Conservation (phyloP, 83 land plant species). For the Picea abies region DNA sequence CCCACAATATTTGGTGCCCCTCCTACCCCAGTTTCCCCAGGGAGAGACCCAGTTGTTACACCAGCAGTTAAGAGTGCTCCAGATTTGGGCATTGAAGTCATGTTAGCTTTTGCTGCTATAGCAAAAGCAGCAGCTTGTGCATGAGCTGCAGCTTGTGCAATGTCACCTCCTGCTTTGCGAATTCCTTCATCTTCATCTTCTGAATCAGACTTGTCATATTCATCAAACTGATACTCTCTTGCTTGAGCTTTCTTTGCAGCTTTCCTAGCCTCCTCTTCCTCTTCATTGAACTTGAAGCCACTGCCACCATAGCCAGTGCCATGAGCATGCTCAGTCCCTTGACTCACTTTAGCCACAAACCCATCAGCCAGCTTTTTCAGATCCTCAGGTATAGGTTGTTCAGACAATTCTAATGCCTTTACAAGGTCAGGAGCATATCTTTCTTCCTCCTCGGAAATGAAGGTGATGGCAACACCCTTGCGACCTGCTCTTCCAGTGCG, state of each 20-base stretch:
- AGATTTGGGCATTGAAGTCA: constrained; percentile 25
- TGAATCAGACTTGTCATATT: constrained; percentile 90
- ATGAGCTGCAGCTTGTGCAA: constrained; percentile 65
- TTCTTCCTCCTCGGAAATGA: constrained; percentile 85
- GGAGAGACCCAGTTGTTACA: constrained; percentile 38
- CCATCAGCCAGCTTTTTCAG: constrained; percentile 86
- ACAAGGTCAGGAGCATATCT: constrained; percentile 94
- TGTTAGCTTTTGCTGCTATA: constrained; percentile 56
- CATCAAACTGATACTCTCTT: constrained; percentile 92
- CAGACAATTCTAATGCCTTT: constrained; percentile 88
- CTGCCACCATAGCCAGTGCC: constrained; percentile 99
- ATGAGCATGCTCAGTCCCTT: constrained; percentile 90
- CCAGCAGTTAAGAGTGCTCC: constrained; percentile 44
- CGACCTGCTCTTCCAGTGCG: constrained; percentile 96
- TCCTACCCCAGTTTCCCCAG: constrained; percentile 32
- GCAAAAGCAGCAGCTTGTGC: constrained; percentile 61
- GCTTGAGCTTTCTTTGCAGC: constrained; percentile 98
- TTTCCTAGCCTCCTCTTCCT: constrained; percentile 93
- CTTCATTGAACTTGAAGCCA: constrained; percentile 98
- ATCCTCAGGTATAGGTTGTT: constrained; percentile 95
- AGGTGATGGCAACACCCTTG: constrained; percentile 87
- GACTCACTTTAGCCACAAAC: constrained; percentile 89
- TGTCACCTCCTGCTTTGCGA: constrained; percentile 86
- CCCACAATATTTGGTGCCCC: constrained; percentile 21
- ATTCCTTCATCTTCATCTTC: constrained; percentile 88